Evolutionary conservation across 441 rosid genomes (phyloP).

Genomic region (Eruca vesicaria): DNA sequence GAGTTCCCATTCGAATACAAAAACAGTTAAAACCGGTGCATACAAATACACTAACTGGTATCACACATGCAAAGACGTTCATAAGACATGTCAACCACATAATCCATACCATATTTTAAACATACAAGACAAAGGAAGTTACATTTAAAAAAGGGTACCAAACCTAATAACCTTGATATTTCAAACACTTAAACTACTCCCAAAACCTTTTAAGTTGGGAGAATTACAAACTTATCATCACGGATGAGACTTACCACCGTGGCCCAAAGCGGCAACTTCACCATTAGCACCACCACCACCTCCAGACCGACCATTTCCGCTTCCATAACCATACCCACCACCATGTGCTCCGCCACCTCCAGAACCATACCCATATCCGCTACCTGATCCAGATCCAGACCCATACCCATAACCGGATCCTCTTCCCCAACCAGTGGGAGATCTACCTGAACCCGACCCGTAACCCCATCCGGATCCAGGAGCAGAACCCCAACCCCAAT

Average conservation of each 20-base stretch:
- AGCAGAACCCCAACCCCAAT: constrained; percentile 83
- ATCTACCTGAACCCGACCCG: constrained; percentile 76
- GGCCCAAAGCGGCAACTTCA: constrained; percentile 19
- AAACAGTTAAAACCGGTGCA: neutral
- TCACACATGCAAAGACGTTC: constrained; percentile 16
- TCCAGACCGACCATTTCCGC: constrained; percentile 45
- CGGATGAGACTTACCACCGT: constrained; percentile 28
- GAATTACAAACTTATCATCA: constrained; percentile 12
- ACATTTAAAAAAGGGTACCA: constrained; percentile 5
- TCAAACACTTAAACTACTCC: constrained; percentile 13
- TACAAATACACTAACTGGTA: neutral
- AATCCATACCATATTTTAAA: constrained; percentile 5
- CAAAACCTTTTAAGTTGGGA: constrained; percentile 13
- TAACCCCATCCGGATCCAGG: constrained; percentile 80
- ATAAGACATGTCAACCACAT: constrained; percentile 23
- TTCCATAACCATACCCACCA: constrained; percentile 61
- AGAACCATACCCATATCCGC: constrained; percentile 64
- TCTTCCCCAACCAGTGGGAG: constrained; percentile 71
- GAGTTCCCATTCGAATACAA: neutral
- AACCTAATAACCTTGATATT: constrained; percentile 2
- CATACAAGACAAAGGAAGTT: constrained; percentile 22
- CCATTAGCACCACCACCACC: constrained; percentile 30
- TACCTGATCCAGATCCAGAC: constrained; percentile 67
- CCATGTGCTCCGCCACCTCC: constrained; percentile 74
- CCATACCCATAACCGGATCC: constrained; percentile 82